A percentile compares a stretch with the other conserved stretches of the same genome.
Evolutionary conservation across 345 rosid species (phyloP).

Genomic region (Bretschneidera sinensis): DNA sequence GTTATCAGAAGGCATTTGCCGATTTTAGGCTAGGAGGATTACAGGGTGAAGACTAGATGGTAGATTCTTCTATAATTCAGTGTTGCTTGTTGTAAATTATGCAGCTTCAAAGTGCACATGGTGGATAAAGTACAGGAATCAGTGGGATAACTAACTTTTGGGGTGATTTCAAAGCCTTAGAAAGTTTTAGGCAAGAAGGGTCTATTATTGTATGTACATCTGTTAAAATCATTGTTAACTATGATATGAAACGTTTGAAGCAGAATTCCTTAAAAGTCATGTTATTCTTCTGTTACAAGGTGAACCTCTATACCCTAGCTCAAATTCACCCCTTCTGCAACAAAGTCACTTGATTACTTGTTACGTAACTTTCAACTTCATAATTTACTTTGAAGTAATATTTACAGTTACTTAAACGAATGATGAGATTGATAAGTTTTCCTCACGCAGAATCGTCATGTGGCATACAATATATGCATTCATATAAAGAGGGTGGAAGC

Average conservation of each 20-base stretch:
- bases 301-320: neutral
- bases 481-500: constrained; percentile 16
- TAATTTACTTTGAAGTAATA: neutral
- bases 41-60: too few relatives aligned
- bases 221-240: neutral
- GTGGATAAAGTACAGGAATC: neutral
- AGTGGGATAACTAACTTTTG: neutral
- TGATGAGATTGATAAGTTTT: too few relatives aligned
- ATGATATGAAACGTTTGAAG: neutral
- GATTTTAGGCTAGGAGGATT: too few relatives aligned
- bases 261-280: neutral
- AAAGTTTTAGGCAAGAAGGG: too few relatives aligned
- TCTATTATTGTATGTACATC: neutral
- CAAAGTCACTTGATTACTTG: neutral
- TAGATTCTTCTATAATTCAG: constrained; percentile 12
- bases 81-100: constrained; percentile 8
- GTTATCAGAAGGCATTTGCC: neutral
- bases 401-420: too few relatives aligned
- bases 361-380: neutral
- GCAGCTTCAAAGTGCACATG: constrained; percentile 10
- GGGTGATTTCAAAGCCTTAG: neutral
- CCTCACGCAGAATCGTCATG: too few relatives aligned
- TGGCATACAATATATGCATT: neutral
- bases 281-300: neutral
- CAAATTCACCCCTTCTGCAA: neutral